Evolutionary conservation across 805 yeast species (phyloP).

Genomic region (Metahyphopichia silvanorum): DNA sequence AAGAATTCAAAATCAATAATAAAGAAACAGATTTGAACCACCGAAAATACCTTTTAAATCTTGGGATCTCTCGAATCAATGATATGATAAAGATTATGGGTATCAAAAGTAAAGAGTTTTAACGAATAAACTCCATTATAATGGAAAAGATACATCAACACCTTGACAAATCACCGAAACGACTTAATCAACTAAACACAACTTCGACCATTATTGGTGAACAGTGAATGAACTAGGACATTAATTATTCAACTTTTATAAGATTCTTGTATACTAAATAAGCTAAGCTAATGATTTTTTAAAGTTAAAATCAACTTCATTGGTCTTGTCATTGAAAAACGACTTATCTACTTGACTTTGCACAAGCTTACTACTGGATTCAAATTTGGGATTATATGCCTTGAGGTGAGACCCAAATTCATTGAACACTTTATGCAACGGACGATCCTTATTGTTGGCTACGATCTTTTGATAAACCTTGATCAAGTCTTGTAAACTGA

Average conservation of each 20-base stretch:
- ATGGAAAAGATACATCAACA: not conserved
- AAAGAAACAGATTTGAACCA: conserved; percentile 28
- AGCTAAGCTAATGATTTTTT: not conserved
- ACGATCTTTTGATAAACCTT: conserved; percentile 8
- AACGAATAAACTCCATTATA: not conserved
- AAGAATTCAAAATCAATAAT: conserved; percentile 29
- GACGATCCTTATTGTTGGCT: too few relatives aligned
- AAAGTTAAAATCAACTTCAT: conserved; percentile 1
- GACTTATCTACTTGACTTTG: not conserved
- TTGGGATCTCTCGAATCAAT: conserved; percentile 27
- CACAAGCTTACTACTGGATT: not conserved
- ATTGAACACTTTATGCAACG: too few relatives aligned
- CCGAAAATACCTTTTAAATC: conserved; percentile 33
- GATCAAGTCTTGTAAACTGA: conserved; percentile 11
- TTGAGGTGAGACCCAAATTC: too few relatives aligned
- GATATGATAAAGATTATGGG: conserved; percentile 23
- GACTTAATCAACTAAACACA: too few relatives aligned
- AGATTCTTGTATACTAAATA: not conserved
- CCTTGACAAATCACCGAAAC: too few relatives aligned
- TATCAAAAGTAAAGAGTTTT: conserved; percentile 6
- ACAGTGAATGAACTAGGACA: too few relatives aligned
- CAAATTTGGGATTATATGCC: conserved; percentile 1
- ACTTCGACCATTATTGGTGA: too few relatives aligned
- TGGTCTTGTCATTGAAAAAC: not conserved
- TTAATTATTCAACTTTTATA: too few relatives aligned